Percentiles rank a stretch among this genome's conserved stretches.
Conservation (phyloP, 495 filamentous ascomycete genomes). For the Margaritispora aquatica region DNA sequence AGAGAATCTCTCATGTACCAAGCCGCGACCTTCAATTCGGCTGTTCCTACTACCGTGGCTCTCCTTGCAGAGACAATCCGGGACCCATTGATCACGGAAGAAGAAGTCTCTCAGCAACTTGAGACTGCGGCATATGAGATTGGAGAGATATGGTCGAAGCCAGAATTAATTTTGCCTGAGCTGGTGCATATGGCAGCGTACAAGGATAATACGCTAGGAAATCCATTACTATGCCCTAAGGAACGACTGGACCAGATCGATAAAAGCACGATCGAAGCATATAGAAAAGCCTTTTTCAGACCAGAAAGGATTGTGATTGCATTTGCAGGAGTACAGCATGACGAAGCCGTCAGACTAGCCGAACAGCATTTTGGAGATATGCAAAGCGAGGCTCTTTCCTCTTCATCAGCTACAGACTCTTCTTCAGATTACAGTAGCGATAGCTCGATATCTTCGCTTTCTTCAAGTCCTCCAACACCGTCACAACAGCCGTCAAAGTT, state of each 20-base stretch:
- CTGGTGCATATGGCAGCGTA: slow-evolving; percentile 92
- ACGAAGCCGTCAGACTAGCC: slow-evolving; percentile 70
- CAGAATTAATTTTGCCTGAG: slow-evolving; percentile 93
- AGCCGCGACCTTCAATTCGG: slow-evolving; percentile 92
- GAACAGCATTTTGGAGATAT: slow-evolving; percentile 90
- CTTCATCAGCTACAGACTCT: slow-evolving; percentile 51
- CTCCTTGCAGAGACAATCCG: slow-evolving; percentile 92
- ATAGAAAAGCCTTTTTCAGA: slow-evolving; percentile 75
- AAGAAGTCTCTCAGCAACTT: slow-evolving; percentile 81
- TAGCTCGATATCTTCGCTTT: slow-evolving; percentile 35
- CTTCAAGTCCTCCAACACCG: slow-evolving; percentile 34
- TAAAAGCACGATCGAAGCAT: slow-evolving; percentile 65
- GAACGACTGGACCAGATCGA: slow-evolving; percentile 77
- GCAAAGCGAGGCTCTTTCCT: slow-evolving; percentile 45
- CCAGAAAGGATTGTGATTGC: slow-evolving; percentile 91
- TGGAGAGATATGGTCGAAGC: slow-evolving; percentile 94
- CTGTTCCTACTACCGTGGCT: slow-evolving; percentile 75
- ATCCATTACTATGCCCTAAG: slow-evolving; percentile 84
- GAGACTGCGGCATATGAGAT: slow-evolving; percentile 94
- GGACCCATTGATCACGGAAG: slow-evolving; percentile 81
- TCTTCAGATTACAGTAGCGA: slow-evolving; percentile 29
- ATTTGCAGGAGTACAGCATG: slow-evolving; percentile 86
- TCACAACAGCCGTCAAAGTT: slow-evolving; percentile 50
- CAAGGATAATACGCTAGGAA: slow-evolving; percentile 90
- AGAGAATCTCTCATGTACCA: slow-evolving; percentile 98